Evolutionary conservation across 2,329 filamentous ascomycete species (phyloP), one percentile per base, ranked within the genome.

Genomic region (Phyllosticta citrichinensis): DNA sequence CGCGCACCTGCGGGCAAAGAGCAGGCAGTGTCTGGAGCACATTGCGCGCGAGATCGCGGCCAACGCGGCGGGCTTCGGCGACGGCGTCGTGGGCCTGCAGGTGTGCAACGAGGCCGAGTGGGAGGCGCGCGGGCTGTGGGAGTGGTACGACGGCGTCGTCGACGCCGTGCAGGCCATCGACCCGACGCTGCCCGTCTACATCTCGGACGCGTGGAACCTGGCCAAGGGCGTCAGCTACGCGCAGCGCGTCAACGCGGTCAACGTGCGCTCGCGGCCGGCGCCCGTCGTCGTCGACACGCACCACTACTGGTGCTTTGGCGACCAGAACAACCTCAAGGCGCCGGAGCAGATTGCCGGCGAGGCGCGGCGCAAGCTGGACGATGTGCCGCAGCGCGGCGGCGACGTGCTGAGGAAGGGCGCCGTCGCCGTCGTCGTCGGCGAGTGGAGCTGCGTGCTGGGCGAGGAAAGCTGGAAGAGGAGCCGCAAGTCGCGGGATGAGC

Each of bases 171-270:
- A 73, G 2, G 67, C 68, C 6, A 75, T 84, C 54, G 80, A 85
- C 66, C 56, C 72, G 2, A 75, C 68, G 2, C 72, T 85, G 55
- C 82, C 82, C 0, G 70, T 85, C 19, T 81, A 84, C 65, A 78
- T 86, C 63, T 82, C 79, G 6, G 83, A 85, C 66, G 82, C 74
- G 1, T 85, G 82, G 81, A 76, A 84, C 66, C 68, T 84, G 14
- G 64, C 66, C 0, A 70, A 72, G 24, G 76, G 77, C 2, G 64
- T 81, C 24, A 67, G 73, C 9, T 85, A 81, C 73, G 71, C 68
- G 2, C 70, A 74, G 22, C 67, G 66, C 9, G 78, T 76, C 64
- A 79, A 78, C 62, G 64, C 61, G 9, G 65, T 70, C 9, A 67
- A 68, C 22, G 64, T 67, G 33, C 66, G 66, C 5, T 61, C 66